Conservation (phyloP, 495 filamentous ascomycete genomes). For the Tirmania nivea region DNA sequence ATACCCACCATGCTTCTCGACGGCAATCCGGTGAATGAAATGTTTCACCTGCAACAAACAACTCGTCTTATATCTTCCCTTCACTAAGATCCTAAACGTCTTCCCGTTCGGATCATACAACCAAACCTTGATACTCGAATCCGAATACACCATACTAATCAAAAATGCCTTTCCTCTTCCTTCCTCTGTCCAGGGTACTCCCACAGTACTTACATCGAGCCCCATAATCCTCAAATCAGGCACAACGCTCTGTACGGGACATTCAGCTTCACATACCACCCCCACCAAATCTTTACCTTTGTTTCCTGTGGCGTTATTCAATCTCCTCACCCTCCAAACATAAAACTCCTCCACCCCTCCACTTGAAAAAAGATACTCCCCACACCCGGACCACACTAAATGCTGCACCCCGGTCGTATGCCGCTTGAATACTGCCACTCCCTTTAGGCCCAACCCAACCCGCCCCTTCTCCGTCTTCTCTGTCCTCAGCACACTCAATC, state of each 20-base stretch:
- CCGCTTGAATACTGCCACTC: conserved; percentile 24
- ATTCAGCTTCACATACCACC: conserved; percentile 40
- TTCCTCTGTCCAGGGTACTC: conserved; percentile 11
- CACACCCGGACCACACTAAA: conserved; percentile 45
- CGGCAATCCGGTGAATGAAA: conserved; percentile 34
- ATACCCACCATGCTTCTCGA: too few relatives aligned
- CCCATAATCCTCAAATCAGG: conserved; percentile 60
- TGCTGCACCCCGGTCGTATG: conserved; percentile 72
- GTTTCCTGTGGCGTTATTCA: conserved; percentile 24
- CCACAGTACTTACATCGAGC: conserved; percentile 38
- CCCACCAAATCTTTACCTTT: conserved; percentile 23
- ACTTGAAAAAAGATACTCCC: conserved; percentile 55
- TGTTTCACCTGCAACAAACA: conserved; percentile 26
- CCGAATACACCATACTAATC: conserved; percentile 50
- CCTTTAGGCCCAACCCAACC: not conserved
- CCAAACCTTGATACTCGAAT: conserved; percentile 53
- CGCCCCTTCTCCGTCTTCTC: not conserved
- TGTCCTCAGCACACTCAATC: conserved; percentile 33
- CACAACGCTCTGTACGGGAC: conserved; percentile 33
- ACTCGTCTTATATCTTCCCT: conserved; percentile 47
- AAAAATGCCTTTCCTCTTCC: conserved; percentile 21
- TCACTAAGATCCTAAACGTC: conserved; percentile 33
- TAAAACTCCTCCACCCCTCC: conserved; percentile 76
- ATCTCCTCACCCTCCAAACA: conserved; percentile 44
- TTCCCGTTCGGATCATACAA: conserved; percentile 27